Evolutionary conservation across 306 rosid species (phyloP).

Genomic region (Cicer judaicum): DNA sequence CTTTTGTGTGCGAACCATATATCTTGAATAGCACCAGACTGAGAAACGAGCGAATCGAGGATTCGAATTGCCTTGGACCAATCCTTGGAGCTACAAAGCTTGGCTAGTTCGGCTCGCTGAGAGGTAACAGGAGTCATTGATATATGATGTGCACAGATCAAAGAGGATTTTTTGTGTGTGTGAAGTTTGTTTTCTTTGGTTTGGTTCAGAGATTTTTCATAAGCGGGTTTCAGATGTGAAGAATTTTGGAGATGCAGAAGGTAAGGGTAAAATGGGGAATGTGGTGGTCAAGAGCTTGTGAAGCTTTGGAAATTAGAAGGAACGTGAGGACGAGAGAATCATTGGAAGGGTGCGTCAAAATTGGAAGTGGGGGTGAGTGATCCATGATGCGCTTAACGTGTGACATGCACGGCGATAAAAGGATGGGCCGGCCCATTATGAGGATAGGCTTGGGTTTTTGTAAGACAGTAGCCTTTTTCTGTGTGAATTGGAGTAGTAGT

Average conservation of each 20-base stretch:
- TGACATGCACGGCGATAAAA: constrained; percentile 23
- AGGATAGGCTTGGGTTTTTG: background rate
- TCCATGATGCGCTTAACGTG: constrained; percentile 8
- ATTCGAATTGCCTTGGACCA: constrained; percentile 96
- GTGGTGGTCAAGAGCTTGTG: background rate
- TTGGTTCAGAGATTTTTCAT: constrained; percentile 34
- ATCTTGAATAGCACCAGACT: constrained; percentile 73
- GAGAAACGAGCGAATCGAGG: constrained; percentile 77
- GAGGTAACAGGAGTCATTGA: constrained; percentile 65
- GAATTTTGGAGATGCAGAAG: constrained; percentile 14
- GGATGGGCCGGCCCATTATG: constrained; percentile 7
- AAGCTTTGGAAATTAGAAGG: constrained; percentile 28
- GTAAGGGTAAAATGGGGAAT: constrained; percentile 40
- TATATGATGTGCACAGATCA: constrained; percentile 51
- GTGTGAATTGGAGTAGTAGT: no score
- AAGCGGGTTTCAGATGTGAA: constrained; percentile 37
- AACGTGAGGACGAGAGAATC: background rate
- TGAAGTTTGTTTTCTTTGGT: background rate
- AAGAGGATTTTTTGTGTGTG: background rate
- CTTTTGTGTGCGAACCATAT: constrained; percentile 61
- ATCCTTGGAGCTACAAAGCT: constrained; percentile 78
- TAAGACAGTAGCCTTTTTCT: no score
- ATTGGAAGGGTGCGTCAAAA: constrained; percentile 11
- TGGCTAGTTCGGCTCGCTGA: constrained; percentile 77
- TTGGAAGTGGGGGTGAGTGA: background rate